Base-by-base conservation (phyloP, 169 alveolate genomes). In the Cryptosporidium tyzzeri region DNA sequence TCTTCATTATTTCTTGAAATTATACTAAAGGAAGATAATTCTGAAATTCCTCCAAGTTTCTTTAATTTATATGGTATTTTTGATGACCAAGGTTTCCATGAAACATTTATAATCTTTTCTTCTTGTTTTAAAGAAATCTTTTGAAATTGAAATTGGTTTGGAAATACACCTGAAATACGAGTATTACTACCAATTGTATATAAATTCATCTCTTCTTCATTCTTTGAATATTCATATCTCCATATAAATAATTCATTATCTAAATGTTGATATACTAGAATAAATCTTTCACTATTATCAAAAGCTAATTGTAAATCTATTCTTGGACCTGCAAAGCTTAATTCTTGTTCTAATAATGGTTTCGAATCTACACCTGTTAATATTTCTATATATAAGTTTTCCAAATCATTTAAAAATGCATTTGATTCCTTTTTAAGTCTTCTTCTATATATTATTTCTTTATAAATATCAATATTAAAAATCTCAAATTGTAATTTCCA, bases 251-350 rank as follows among this genome's bases (percentile, higher is more conserved):
- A 12, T 7, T 80, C 65, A 45, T 23, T 62, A 23, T 35, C 65
- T 21, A 62, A 16, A 33, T 65, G 29, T 18, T 62, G 61, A 29
- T 80, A 80, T 16, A 67, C 70, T 45, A 65, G 9, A 21, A 80
- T 80, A 62, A 80, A 80, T 26, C 89, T 80, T 39, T 80, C 89
- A 10, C 61, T 44, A 48, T 21, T 44, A 48, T 80, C 89, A 44
- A 80, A 23, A 45, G 65, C 23, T 9, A 70, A 14, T 23, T 29
- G 31, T 16, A 44, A 12, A 62, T 80, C 55, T 59, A 73, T 18
- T 33, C 59, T 59, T 26, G 31, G 44, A 21, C 39, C 55, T 21
- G 45, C 50, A 23, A 62, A n/a, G 10, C 68, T 45, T 18, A 80
- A 44, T 16, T 37, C 75, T 31, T 35, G 59, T 18, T 37, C 26